Conservation (phyloP, 2,329 filamentous ascomycete species). For the Geoglossum cookeanum region DNA sequence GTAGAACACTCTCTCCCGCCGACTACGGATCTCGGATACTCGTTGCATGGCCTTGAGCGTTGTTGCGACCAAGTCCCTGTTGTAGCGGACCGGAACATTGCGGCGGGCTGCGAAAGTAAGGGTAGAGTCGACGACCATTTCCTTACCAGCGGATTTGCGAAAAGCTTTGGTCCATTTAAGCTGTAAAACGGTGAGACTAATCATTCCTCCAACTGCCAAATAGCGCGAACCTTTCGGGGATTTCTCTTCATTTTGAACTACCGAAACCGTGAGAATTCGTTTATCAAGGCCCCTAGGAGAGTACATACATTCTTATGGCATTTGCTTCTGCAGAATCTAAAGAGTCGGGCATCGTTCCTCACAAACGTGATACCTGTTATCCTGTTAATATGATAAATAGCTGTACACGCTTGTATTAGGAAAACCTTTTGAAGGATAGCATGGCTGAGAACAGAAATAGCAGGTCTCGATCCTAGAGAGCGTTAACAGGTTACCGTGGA, state of each 20-base stretch:
- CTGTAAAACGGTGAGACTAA: conserved; percentile 8
- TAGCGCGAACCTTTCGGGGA: conserved; percentile 45
- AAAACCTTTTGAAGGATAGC: conserved; percentile 38
- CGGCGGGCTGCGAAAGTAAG: conserved; percentile 81
- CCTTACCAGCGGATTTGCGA: conserved; percentile 66
- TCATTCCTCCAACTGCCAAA: neutral
- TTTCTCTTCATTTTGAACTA: conserved; percentile 97
- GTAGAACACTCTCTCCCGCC: conserved; percentile 82
- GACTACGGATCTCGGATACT: conserved; percentile 64
- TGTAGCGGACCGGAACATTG: conserved; percentile 90
- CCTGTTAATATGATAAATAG: neutral
- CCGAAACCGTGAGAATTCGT: conserved; percentile 2
- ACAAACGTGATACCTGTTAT: conserved; percentile 40
- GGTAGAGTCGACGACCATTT: conserved; percentile 84
- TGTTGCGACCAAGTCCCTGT: conserved; percentile 72
- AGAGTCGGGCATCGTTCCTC: conserved; percentile 44
- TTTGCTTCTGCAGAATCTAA: conserved; percentile 44
- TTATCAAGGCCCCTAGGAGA: neutral
- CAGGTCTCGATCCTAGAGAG: conserved; percentile 40
- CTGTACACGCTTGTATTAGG: neutral
- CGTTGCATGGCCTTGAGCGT: conserved; percentile 87
- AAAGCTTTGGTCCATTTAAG: conserved; percentile 95
- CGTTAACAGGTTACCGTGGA: neutral
- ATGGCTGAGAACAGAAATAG: conserved; percentile 51
- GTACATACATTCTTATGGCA: conserved; percentile 37